These are phyloP conservation scores for Aspergillus brasiliensis DNA, from an alignment of 2,329 filamentous ascomycete species.

Conservation along the genomic window DNA sequence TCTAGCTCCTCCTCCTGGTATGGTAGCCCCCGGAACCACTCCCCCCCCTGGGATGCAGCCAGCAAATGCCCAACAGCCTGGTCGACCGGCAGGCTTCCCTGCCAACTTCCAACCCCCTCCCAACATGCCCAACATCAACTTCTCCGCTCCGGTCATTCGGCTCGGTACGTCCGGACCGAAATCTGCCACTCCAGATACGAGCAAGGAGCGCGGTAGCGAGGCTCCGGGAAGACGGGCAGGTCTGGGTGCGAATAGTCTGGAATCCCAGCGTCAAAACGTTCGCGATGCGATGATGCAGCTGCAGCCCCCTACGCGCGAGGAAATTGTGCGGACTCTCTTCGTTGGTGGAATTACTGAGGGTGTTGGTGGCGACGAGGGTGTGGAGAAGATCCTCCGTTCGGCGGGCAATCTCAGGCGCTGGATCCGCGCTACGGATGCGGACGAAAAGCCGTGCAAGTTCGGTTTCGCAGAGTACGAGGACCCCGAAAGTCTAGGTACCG, in stretches of 20 bases:
- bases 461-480: slow-evolving; percentile 97
- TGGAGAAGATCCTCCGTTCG: slow-evolving; percentile 76
- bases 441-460: slow-evolving; percentile 81
- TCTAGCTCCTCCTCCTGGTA: slow-evolving; percentile 74
- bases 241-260: slow-evolving; percentile 64
- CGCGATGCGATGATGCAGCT: slow-evolving; percentile 71
- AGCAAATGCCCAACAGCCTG: slow-evolving; percentile 71
- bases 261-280: slow-evolving; percentile 67
- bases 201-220: slow-evolving; percentile 48
- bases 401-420: slow-evolving; percentile 80
- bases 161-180: slow-evolving; percentile 78
- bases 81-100: slow-evolving; percentile 77
- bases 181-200: slow-evolving; percentile 49
- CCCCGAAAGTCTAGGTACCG: slow-evolving; percentile 79
- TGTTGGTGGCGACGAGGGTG: slow-evolving; percentile 71
- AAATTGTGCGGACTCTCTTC: slow-evolving; percentile 89
- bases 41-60: slow-evolving; percentile 77
- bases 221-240: slow-evolving; percentile 54
- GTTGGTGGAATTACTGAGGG: slow-evolving; percentile 83
- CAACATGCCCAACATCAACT: slow-evolving; percentile 97
- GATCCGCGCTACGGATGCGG: slow-evolving; percentile 76
- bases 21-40: slow-evolving; percentile 76
- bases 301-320: slow-evolving; percentile 82
- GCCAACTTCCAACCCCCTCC: slow-evolving; percentile 83
- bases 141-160: slow-evolving; percentile 93